A percentile compares a stretch with the other conserved stretches of the same genome.
These are phyloP conservation scores for Nitzschia sp. DNA, from an alignment of 108 stramenopile species.

Conservation along the genomic window DNA sequence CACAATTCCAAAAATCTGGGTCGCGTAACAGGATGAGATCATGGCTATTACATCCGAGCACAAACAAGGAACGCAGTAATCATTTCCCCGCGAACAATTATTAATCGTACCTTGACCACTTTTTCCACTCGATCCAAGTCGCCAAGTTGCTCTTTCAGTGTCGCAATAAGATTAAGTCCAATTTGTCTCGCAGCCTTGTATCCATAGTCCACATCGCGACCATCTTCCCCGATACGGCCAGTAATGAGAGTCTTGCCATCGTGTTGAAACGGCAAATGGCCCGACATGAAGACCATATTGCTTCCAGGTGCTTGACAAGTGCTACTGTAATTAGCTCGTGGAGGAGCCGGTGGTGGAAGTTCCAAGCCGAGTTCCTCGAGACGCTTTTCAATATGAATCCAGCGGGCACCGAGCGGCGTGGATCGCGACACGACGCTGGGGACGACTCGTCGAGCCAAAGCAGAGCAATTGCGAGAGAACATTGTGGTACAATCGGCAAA, in stretches of 20 bases:
- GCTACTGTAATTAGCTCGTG: slow-evolving; percentile 89
- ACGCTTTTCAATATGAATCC: slow-evolving; percentile 72
- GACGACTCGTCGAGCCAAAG: not conserved
- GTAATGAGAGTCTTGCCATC: slow-evolving; percentile 77
- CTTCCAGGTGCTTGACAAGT: slow-evolving; percentile 56
- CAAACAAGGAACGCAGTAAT: not conserved
- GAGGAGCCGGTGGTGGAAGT: slow-evolving; percentile 73
- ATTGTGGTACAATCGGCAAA: no score
- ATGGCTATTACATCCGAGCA: not conserved
- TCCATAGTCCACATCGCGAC: slow-evolving; percentile 72
- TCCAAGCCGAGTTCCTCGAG: slow-evolving; percentile 71
- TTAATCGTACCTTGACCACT: slow-evolving; percentile 68
- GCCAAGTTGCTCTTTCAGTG: slow-evolving; percentile 77
- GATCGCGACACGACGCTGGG: not conserved
- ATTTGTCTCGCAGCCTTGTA: slow-evolving; percentile 85
- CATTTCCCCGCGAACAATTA: slow-evolving; percentile 1
- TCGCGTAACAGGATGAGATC: not conserved
- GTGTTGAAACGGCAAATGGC: slow-evolving; percentile 79
- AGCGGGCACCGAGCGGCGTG: not conserved
- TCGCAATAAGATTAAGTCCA: slow-evolving; percentile 85
- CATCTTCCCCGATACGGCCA: slow-evolving; percentile 69
- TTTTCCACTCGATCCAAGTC: slow-evolving; percentile 86
- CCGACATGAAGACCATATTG: slow-evolving; percentile 79
- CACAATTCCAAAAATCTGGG: slow-evolving; percentile 78
- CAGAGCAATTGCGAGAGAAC: not conserved